phyloP scores from a whole-genome alignment of 495 filamentous ascomycete genomes.

The Sporormia fimetaria region DNA sequence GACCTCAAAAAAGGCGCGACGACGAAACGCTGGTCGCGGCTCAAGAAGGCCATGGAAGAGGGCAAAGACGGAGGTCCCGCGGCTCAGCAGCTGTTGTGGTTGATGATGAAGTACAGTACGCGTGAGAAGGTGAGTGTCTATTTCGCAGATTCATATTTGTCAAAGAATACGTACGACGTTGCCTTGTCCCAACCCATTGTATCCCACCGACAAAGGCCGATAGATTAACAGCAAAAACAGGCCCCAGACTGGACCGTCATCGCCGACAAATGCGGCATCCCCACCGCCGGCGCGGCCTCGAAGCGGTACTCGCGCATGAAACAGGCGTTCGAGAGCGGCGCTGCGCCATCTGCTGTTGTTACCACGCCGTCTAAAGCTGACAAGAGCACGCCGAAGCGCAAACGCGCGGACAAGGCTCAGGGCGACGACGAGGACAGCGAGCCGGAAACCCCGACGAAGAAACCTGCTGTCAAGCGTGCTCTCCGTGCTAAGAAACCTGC shows the following conservation, averaged over 20 bases:
- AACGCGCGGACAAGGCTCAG: slow-evolving; percentile 1
- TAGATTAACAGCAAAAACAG: no score
- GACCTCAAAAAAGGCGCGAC: slow-evolving; percentile 11
- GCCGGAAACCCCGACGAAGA: background rate
- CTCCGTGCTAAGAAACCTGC: no score
- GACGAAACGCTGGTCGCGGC: slow-evolving; percentile 21
- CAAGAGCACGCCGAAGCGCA: slow-evolving; percentile 6
- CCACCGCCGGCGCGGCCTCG: slow-evolving; percentile 15
- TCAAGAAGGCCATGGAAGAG: slow-evolving; percentile 19
- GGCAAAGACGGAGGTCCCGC: slow-evolving; percentile 8
- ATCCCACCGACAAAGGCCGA: no score
- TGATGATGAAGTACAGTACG: slow-evolving; percentile 13
- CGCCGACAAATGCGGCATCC: slow-evolving; percentile 11
- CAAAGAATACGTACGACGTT: background rate
- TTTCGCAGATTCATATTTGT: background rate
- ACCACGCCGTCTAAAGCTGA: background rate
- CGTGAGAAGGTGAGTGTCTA: slow-evolving; percentile 11
- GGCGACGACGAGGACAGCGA: background rate
- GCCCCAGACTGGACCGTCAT: slow-evolving; percentile 18
- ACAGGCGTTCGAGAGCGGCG: slow-evolving; percentile 13
- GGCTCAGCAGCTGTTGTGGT: slow-evolving; percentile 16
- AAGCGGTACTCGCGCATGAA: slow-evolving; percentile 23
- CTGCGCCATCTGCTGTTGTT: background rate
- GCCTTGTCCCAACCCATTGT: background rate
- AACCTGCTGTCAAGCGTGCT: background rate